Evolutionary conservation across 257 asterid species (phyloP).

Genomic region (Fraxinus cuspidata): DNA sequence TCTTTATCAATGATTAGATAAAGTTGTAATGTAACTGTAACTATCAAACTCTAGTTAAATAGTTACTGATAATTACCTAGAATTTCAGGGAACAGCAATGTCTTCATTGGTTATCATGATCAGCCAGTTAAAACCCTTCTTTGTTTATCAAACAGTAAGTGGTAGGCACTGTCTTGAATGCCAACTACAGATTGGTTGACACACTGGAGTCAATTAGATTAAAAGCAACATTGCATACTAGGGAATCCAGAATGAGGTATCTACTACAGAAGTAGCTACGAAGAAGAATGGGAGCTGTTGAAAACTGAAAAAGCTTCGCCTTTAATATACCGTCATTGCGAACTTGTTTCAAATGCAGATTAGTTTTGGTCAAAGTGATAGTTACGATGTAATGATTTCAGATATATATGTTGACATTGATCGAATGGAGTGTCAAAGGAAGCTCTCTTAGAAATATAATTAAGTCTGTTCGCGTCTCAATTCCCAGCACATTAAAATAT

Average conservation of each 20-base stretch:
- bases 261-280: background rate
- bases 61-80: constrained; percentile 24
- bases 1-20: constrained; percentile 4
- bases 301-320: background rate
- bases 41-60: constrained; percentile 16
- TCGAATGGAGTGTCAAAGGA: constrained; percentile 95
- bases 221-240: background rate
- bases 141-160: constrained; percentile 8
- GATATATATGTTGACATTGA: constrained; percentile 40
- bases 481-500: constrained; percentile 79
- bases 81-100: constrained; percentile 92
- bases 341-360: background rate
- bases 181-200: background rate
- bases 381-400: constrained; percentile 2
- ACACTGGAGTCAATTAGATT: background rate
- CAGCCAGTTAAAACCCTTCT: background rate
- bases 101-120: constrained; percentile 57
- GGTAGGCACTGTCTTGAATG: background rate
- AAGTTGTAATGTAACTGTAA: constrained; percentile 9
- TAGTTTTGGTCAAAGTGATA: background rate
- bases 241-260: background rate
- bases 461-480: constrained; percentile 89
- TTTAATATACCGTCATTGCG: background rate
- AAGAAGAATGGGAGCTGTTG: background rate
- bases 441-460: constrained; percentile 85